These are phyloP conservation scores for Nitzschia palea DNA, from an alignment of 108 stramenopile genomes.

Conservation along the genomic window DNA sequence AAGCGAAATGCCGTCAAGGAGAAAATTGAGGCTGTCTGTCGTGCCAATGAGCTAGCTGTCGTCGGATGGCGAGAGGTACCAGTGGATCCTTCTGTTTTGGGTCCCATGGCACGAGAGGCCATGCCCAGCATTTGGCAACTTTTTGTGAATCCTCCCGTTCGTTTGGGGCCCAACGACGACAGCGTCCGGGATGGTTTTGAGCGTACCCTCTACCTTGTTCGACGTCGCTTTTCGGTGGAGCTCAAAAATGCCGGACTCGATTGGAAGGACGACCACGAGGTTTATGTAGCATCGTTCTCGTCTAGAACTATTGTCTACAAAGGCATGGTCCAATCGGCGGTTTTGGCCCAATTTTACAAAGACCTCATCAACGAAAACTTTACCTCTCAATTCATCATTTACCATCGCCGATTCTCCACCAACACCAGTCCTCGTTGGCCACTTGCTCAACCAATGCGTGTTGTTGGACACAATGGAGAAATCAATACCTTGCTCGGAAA, in stretches of 20 bases:
- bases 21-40: slow-evolving; percentile 81
- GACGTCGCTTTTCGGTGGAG: slow-evolving; percentile 82
- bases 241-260: slow-evolving; percentile 54
- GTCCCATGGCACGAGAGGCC: slow-evolving; percentile 63
- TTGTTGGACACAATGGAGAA: slow-evolving; percentile 95
- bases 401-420: slow-evolving; percentile 93
- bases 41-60: slow-evolving; percentile 81
- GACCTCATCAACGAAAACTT: slow-evolving; percentile 84
- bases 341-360: slow-evolving; percentile 84
- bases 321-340: slow-evolving; percentile 89
- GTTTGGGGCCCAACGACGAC: slow-evolving; percentile 63
- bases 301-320: slow-evolving; percentile 92
- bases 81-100: slow-evolving; percentile 68
- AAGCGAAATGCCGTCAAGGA: slow-evolving; percentile 69
- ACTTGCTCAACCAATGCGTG: slow-evolving; percentile 93
- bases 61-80: slow-evolving; percentile 92
- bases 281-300: slow-evolving; percentile 87
- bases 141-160: slow-evolving; percentile 86
- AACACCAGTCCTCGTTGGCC: slow-evolving; percentile 96
- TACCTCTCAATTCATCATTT: slow-evolving; percentile 89
- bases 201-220: slow-evolving; percentile 87
- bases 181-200: slow-evolving; percentile 90
- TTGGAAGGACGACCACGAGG: slow-evolving; percentile 71
- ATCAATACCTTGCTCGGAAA: slow-evolving; percentile 95
- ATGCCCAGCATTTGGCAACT: slow-evolving; percentile 91